phyloP scores from a whole-genome alignment of 2,329 filamentous ascomycete genomes.

The Verticillium nubilum region DNA sequence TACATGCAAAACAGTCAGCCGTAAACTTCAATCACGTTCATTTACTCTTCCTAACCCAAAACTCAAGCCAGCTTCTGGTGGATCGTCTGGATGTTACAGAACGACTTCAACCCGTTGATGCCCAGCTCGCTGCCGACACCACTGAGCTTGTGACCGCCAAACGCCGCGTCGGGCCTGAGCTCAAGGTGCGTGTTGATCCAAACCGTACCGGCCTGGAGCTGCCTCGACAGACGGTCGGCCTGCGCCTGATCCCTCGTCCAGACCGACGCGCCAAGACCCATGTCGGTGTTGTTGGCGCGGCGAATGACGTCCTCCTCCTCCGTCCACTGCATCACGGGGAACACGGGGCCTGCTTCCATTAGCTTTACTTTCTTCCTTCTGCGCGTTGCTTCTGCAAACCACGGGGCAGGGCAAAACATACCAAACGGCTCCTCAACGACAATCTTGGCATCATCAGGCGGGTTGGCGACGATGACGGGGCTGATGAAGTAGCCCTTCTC shows the following conservation, averaged over 20 bases:
- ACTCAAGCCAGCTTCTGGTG: slow-evolving; percentile 1
- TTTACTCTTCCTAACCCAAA: not conserved
- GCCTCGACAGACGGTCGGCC: slow-evolving; percentile 37
- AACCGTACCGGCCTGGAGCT: slow-evolving; percentile 45
- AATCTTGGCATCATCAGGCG: slow-evolving; percentile 42
- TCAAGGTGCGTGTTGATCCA: slow-evolving; percentile 36
- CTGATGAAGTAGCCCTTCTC: slow-evolving; percentile 14
- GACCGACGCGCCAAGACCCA: slow-evolving; percentile 48
- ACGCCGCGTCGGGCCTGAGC: not conserved
- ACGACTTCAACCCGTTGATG: not conserved
- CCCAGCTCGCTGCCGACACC: slow-evolving; percentile 2
- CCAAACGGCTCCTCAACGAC: slow-evolving; percentile 28
- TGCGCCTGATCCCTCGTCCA: slow-evolving; percentile 41
- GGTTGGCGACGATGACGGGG: slow-evolving; percentile 14
- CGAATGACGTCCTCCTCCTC: slow-evolving; percentile 39
- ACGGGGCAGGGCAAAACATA: not conserved
- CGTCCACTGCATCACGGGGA: slow-evolving; percentile 56
- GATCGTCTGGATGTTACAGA: slow-evolving; percentile 1
- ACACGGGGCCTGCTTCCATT: slow-evolving; percentile 43
- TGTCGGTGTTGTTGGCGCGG: slow-evolving; percentile 41
- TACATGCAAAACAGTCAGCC: too few relatives aligned
- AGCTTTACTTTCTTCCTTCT: not conserved
- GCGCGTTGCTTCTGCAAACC: too few relatives aligned
- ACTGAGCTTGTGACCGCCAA: slow-evolving; percentile 2
- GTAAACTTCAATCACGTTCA: not conserved